These are phyloP conservation scores for Lactifluus pinguis DNA, from an alignment of 768 basidiomycete genomes.

Conservation along the genomic window DNA sequence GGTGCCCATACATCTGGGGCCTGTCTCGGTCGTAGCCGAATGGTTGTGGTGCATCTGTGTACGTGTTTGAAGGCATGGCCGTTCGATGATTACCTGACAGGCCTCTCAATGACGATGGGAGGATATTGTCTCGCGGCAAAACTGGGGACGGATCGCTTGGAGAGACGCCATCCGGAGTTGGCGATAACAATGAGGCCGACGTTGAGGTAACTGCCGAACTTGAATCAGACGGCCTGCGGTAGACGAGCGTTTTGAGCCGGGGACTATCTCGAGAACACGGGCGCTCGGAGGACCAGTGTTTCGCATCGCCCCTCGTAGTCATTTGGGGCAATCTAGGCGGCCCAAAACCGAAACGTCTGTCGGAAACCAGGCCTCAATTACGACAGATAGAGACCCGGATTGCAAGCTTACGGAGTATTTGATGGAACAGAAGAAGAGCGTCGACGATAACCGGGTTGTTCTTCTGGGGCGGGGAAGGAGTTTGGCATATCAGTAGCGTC, in stretches of 20 bases:
- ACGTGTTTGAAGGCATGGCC: neutral
- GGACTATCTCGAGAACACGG: slow-evolving; percentile 1
- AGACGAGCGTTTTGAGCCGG: neutral
- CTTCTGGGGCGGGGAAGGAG: neutral
- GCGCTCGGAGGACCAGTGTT: slow-evolving; percentile 14
- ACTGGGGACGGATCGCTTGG: slow-evolving; percentile 19
- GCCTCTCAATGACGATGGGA: neutral
- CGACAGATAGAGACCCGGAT: neutral
- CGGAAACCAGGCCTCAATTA: neutral
- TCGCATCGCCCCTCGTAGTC: slow-evolving; percentile 3
- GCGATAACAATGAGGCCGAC: slow-evolving; percentile 16
- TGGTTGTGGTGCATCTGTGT: slow-evolving; percentile 2
- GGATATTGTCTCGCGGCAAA: slow-evolving; percentile 3
- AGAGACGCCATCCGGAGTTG: slow-evolving; percentile 15
- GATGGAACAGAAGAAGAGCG: slow-evolving; percentile 9
- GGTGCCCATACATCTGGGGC: neutral
- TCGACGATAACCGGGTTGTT: slow-evolving; percentile 3
- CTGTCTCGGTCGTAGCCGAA: slow-evolving; percentile 4
- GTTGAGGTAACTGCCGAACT: slow-evolving; percentile 16
- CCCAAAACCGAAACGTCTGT: neutral
- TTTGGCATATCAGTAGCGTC: neutral
- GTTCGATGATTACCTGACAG: slow-evolving; percentile 5
- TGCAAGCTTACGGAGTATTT: slow-evolving; percentile 3
- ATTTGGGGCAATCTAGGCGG: neutral
- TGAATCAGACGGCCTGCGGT: slow-evolving; percentile 12